Evolutionary conservation across 306 rosid genomes (phyloP).

Genomic region (Lupinus albus): DNA sequence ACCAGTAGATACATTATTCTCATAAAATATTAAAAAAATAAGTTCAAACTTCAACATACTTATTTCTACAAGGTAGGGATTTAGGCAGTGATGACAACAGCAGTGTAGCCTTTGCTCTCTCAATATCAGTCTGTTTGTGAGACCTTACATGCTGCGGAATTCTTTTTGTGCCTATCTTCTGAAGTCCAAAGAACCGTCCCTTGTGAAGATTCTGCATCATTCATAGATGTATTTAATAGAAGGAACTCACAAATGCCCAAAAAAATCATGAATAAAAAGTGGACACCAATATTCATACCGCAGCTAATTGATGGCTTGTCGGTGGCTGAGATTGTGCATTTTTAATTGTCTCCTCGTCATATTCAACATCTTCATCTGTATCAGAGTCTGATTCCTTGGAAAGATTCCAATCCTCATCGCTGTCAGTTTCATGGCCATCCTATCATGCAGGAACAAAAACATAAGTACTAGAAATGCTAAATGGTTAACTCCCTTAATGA

Average conservation of each 20-base stretch:
- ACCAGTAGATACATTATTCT: too few species aligned
- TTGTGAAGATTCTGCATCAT: constrained; percentile 68
- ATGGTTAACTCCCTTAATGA: constrained; percentile 25
- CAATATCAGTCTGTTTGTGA: constrained; percentile 86
- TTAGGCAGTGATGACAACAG: constrained; percentile 82
- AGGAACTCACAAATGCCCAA: constrained; percentile 38
- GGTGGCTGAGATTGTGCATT: constrained; percentile 46
- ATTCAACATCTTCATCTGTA: constrained; percentile 70
- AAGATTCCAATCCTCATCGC: constrained; percentile 77
- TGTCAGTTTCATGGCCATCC: constrained; percentile 64
- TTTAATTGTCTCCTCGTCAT: constrained; percentile 62
- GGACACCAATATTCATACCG: constrained; percentile 60
- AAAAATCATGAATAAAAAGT: constrained; percentile 25
- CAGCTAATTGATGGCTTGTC: constrained; percentile 63
- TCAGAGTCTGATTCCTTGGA: constrained; percentile 61
- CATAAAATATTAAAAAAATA: constrained; percentile 14
- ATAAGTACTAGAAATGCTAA: constrained; percentile 14
- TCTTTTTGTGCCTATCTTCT: constrained; percentile 78
- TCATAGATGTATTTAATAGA: constrained; percentile 35
- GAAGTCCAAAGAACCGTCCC: constrained; percentile 81
- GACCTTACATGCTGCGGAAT: constrained; percentile 82
- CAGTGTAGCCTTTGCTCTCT: constrained; percentile 89
- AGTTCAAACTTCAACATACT: constrained; percentile 58
- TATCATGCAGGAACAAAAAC: constrained; percentile 43
- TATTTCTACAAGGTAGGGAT: constrained; percentile 84